A percentile compares a stretch with the other conserved stretches of the same genome.
Conservation (phyloP, 108 stramenopile genomes). For the Licmophora abbreviata region DNA sequence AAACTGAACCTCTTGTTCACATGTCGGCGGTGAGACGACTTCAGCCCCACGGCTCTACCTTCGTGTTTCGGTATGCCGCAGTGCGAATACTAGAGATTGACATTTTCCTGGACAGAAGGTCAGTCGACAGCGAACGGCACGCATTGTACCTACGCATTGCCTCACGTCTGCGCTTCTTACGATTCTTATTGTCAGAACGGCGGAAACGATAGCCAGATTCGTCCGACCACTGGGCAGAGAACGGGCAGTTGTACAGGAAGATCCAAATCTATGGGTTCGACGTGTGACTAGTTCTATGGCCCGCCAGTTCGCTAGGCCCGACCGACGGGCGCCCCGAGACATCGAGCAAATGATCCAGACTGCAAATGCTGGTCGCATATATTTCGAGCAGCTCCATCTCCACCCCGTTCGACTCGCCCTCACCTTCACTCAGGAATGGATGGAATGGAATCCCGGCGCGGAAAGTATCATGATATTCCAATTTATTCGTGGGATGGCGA, state of each 20-base stretch:
- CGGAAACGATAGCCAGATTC: conserved; percentile 59
- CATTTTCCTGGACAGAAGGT: conserved; percentile 58
- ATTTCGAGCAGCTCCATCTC: conserved; percentile 61
- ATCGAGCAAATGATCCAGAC: conserved; percentile 42
- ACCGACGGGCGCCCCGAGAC: conserved; percentile 39
- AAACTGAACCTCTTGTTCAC: conserved; percentile 56
- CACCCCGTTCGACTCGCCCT: conserved; percentile 66
- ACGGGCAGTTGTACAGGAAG: conserved; percentile 22
- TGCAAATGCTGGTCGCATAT: conserved; percentile 62
- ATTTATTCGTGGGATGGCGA: conserved; percentile 70
- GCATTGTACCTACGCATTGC: not conserved
- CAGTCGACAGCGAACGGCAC: not conserved
- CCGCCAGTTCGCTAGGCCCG: conserved; percentile 26
- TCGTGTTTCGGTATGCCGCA: conserved; percentile 68
- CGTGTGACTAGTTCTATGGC: conserved; percentile 45
- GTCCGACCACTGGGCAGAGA: conserved; percentile 47
- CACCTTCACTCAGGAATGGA: conserved; percentile 78
- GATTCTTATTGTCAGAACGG: conserved; percentile 52
- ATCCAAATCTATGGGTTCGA: conserved; percentile 20
- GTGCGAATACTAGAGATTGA: conserved; percentile 60
- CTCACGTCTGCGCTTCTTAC: not conserved
- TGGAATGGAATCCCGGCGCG: conserved; percentile 37
- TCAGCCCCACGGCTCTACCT: conserved; percentile 42
- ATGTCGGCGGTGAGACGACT: conserved; percentile 57
- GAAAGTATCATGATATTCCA: conserved; percentile 64